Base-by-base conservation (phyloP, 257 asterid genomes). In the Primulina tabacum region DNA sequence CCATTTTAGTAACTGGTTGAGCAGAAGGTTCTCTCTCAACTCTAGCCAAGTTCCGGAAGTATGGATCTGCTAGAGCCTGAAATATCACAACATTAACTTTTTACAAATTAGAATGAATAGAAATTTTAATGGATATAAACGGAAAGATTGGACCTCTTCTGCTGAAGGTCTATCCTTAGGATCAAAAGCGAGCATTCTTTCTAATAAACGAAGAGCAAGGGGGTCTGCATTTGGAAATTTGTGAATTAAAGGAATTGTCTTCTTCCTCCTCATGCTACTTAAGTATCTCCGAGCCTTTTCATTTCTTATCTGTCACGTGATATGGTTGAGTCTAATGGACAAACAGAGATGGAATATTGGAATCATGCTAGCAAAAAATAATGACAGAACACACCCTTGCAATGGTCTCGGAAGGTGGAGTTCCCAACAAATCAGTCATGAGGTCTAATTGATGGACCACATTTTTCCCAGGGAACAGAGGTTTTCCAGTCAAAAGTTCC, bases 31-130 rank as follows among this genome's bases (percentile, higher is more conserved):
- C 99, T 79, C 99, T 88, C 84, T 94, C 97, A 59, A 91, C 99
- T 79, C 87, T 84, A 70, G 97, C 96, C 83, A 94, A 85, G 88
- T 94, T 94, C 78, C 93, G 82, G 82, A 94, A 94, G 80, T 94
- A 93, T 29, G 97, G 97, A 88, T 90, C 97, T 77, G 98, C 97
- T 82, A 93, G 97, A 71, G 98, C 96, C 98, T 92, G 85, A 73
- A 32, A 79, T 79, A 76, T 60, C 82, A 28, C 72, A 74, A 79
- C 60, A 76, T 78, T 55, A 60, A 38, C 21, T 74, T 71, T 76
- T 73, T 59, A 80, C 67, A 75, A 71, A 62, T 62, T 33, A 29
- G 74, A 63, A 77, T 33, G n/a, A 37, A 8, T 4, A 32, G 11
- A 4, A 3, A 11, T 20, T 6, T 16, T 68, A 20, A 6, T 63